Conservation (phyloP, 345 rosid genomes). For the Zanthoxylum bungeanum region DNA sequence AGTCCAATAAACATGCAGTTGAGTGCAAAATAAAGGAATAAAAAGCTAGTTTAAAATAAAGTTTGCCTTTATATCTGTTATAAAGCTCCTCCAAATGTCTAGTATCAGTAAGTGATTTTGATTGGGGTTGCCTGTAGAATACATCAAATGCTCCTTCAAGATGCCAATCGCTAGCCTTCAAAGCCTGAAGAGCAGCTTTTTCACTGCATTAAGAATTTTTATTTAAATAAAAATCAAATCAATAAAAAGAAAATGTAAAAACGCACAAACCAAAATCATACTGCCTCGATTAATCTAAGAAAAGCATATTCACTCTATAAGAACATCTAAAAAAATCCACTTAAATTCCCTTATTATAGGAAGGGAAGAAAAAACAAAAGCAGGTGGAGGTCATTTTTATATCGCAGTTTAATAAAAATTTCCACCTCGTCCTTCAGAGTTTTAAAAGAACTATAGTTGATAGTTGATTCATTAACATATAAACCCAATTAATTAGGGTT, state of each 20-base stretch:
- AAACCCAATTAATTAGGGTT: neutral
- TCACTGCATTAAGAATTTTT: slow-evolving; percentile 69
- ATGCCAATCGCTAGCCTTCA: slow-evolving; percentile 93
- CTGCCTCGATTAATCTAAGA: neutral
- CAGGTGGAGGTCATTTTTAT: neutral
- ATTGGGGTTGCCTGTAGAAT: slow-evolving; percentile 84
- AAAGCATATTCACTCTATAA: neutral
- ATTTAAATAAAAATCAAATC: neutral
- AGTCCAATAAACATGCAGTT: neutral
- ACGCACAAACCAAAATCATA: neutral
- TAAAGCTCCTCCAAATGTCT: slow-evolving; percentile 94
- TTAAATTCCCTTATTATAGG: neutral
- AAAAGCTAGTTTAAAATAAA: slow-evolving; percentile 1
- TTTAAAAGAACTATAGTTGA: neutral
- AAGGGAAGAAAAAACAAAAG: neutral
- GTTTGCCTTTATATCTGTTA: slow-evolving; percentile 83
- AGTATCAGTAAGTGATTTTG: slow-evolving; percentile 60
- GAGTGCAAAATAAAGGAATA: neutral
- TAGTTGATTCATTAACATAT: neutral
- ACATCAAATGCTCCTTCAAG: slow-evolving; percentile 93
- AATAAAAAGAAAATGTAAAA: neutral
- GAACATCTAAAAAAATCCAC: neutral
- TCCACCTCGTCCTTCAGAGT: neutral
- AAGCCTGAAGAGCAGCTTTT: slow-evolving; percentile 75
- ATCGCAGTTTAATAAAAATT: neutral